Evolutionary conservation across 2,329 filamentous ascomycete species (phyloP).

Genomic region (Xylariaceae sp.): DNA sequence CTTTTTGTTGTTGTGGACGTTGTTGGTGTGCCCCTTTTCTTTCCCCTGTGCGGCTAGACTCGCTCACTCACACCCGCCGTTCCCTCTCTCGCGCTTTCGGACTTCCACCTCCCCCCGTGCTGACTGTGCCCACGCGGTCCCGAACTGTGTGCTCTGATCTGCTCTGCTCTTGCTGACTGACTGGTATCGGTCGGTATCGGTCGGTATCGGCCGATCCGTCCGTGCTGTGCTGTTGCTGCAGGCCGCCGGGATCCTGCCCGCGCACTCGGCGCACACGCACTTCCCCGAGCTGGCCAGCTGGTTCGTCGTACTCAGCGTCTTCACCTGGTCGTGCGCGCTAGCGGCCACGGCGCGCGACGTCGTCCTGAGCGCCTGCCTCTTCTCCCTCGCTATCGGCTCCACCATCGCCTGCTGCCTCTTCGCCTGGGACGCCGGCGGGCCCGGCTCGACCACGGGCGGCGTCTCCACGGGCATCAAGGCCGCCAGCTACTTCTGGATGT

Average conservation of each 20-base stretch:
- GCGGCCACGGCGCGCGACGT: constrained; percentile 8
- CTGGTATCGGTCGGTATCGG: too few species aligned
- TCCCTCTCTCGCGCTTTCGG: too few species aligned
- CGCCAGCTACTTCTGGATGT: constrained; percentile 7
- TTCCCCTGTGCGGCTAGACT: too few species aligned
- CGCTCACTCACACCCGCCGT: too few species aligned
- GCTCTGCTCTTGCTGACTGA: too few species aligned
- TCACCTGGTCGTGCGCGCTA: constrained; percentile 9
- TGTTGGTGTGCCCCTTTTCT: too few species aligned
- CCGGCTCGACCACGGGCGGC: constrained; percentile 6
- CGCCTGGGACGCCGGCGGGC: constrained; percentile 7
- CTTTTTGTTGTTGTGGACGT: too few species aligned
- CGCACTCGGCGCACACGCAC: constrained; percentile 8
- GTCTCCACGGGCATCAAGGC: constrained; percentile 8
- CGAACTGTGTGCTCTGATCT: too few species aligned
- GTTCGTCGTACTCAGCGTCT: constrained; percentile 8
- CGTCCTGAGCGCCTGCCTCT: constrained; percentile 7
- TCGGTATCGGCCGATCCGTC: too few species aligned
- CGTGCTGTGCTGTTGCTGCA: constrained; percentile 1
- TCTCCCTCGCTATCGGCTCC: constrained; percentile 5
- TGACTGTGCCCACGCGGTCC: too few species aligned
- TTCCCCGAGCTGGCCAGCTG: constrained; percentile 8
- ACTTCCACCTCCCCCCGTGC: too few species aligned
- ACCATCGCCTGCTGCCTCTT: constrained; percentile 9
- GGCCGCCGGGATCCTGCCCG: constrained; percentile 5